phyloP scores from a whole-genome alignment of 2,329 filamentous ascomycete genomes.

The Cercospora sp. region DNA sequence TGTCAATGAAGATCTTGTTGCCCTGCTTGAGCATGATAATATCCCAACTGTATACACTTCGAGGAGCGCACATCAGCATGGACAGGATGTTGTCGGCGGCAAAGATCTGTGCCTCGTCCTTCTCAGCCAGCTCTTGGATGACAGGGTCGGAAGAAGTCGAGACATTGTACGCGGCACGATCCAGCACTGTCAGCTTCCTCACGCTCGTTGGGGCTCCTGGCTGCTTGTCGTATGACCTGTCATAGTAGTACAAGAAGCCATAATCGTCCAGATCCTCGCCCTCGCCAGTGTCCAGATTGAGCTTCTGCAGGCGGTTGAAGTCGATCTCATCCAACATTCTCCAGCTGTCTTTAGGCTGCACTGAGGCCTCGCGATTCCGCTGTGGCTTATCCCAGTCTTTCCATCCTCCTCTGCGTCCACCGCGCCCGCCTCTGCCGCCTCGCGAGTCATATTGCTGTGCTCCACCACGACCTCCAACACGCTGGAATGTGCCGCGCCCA shows the following conservation, averaged over 20 bases:
- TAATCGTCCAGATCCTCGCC: slow-evolving; percentile 95
- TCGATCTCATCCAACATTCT: slow-evolving; percentile 96
- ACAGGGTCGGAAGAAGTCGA: slow-evolving; percentile 94
- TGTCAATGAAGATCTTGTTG: slow-evolving; percentile 98
- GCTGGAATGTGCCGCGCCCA: slow-evolving; percentile 70
- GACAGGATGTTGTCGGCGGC: slow-evolving; percentile 96
- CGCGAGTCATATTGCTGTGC: slow-evolving; percentile 72
- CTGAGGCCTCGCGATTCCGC: slow-evolving; percentile 91
- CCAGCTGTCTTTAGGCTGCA: slow-evolving; percentile 97
- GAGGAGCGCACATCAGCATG: slow-evolving; percentile 98
- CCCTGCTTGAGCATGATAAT: slow-evolving; percentile 89
- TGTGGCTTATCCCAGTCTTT: slow-evolving; percentile 98
- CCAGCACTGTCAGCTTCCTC: slow-evolving; percentile 82
- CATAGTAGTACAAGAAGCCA: slow-evolving; percentile 98
- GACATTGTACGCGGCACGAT: slow-evolving; percentile 96
- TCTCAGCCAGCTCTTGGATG: slow-evolving; percentile 94
- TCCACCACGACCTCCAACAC: slow-evolving; percentile 65
- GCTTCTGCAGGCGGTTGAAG: slow-evolving; percentile 89
- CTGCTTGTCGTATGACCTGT: slow-evolving; percentile 90
- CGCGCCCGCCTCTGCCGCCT: slow-evolving; percentile 66
- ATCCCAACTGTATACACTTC: slow-evolving; percentile 98
- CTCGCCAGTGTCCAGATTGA: slow-evolving; percentile 91
- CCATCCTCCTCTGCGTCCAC: slow-evolving; percentile 91
- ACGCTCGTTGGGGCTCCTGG: slow-evolving; percentile 81
- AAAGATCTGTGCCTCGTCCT: slow-evolving; percentile 94